Conservation (phyloP, 106 monocot genomes). For the Cymbidium sinense region DNA sequence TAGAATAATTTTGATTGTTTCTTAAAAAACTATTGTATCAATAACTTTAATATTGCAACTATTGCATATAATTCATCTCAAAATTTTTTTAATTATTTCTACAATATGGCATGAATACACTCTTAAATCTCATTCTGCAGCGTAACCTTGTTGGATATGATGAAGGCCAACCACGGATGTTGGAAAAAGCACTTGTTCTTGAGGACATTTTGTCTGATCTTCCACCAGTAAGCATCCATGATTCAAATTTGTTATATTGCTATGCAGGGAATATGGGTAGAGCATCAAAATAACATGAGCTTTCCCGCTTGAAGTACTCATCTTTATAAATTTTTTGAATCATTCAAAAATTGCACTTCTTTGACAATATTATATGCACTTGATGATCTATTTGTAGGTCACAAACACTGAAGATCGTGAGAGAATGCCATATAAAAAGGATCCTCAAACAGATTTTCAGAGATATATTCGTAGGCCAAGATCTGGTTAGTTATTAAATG, state of each 20-base stretch:
- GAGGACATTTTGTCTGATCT: slow-evolving; percentile 87
- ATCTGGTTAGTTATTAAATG: slow-evolving; percentile 14
- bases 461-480: slow-evolving; percentile 14
- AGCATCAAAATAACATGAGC: background rate
- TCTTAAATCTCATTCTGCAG: slow-evolving; percentile 23
- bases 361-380: background rate
- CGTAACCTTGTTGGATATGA: slow-evolving; percentile 83
- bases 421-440: slow-evolving; percentile 17
- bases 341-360: background rate
- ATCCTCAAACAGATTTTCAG: slow-evolving; percentile 30
- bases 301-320: background rate
- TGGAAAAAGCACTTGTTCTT: slow-evolving; percentile 71
- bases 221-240: slow-evolving; percentile 48
- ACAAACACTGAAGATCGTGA: slow-evolving; percentile 21
- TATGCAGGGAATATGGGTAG: background rate
- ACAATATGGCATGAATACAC: background rate
- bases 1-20: background rate
- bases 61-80: background rate
- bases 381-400: slow-evolving; percentile 7
- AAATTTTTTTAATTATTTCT: background rate
- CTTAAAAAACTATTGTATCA: background rate
- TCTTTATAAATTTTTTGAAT: background rate
- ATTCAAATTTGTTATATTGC: background rate
- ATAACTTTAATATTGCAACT: background rate
- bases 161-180: slow-evolving; percentile 34